phyloP scores from a whole-genome alignment of 805 yeast genomes.

The Cyberlindnera petersonii region DNA sequence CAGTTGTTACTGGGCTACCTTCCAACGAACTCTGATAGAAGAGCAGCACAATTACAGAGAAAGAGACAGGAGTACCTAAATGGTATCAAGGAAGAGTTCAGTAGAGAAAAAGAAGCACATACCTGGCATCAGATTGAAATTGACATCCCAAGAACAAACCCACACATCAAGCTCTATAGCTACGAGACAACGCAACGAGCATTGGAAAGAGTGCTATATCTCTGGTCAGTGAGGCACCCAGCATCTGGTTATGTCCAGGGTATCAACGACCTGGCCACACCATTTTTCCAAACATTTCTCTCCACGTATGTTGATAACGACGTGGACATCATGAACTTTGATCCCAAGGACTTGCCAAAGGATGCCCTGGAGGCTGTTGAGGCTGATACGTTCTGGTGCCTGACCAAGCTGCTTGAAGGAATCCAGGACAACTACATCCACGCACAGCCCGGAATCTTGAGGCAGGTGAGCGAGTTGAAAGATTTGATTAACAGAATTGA shows the following conservation, averaged over 20 bases:
- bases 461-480: conserved; percentile 81
- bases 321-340: conserved; percentile 50
- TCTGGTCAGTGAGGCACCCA: conserved; percentile 97
- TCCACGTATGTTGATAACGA: conserved; percentile 53
- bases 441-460: conserved; percentile 94
- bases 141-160: conserved; percentile 93
- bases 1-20: conserved; percentile 84
- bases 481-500: conserved; percentile 81
- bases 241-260: conserved; percentile 99
- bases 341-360: conserved; percentile 57
- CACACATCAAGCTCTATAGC: conserved; percentile 70
- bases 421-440: conserved; percentile 96
- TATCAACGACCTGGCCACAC: conserved; percentile 89
- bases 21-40: conserved; percentile 78
- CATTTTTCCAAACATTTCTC: conserved; percentile 84
- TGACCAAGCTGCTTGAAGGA: conserved; percentile 85
- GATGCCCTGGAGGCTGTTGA: conserved; percentile 69
- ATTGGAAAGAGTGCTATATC: conserved; percentile 73
- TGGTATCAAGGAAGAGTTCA: conserved; percentile 65
- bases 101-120: conserved; percentile 57
- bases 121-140: conserved; percentile 96
- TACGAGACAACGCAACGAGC: conserved; percentile 69
- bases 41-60: conserved; percentile 62
- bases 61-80: conserved; percentile 84
- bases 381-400: conserved; percentile 97